Evolutionary conservation across 2,329 filamentous ascomycete genomes (phyloP).

Genomic region (Ustulina deusta): DNA sequence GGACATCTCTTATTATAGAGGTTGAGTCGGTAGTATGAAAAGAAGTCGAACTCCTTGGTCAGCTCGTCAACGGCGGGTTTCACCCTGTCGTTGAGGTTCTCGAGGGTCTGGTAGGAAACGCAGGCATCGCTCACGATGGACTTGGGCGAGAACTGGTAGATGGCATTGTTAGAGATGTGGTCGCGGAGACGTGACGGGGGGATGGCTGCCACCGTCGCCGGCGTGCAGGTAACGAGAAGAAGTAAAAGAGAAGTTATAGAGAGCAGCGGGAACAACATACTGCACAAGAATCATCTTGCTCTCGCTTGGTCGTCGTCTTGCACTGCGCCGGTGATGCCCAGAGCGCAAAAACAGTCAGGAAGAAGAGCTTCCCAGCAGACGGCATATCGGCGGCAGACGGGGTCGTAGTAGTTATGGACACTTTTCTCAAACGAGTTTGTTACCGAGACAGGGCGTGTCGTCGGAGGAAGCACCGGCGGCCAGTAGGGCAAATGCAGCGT

Average conservation of each 20-base stretch:
- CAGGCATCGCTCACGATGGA: conserved; percentile 94
- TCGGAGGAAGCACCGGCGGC: conserved; percentile 21
- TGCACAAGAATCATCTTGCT: conserved; percentile 62
- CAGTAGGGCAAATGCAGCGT: background rate
- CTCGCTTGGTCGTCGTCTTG: conserved; percentile 50
- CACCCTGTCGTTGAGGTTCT: conserved; percentile 81
- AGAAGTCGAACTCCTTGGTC: conserved; percentile 92
- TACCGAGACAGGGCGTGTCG: conserved; percentile 13
- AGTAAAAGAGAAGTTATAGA: conserved; percentile 42
- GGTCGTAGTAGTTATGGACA: conserved; percentile 38
- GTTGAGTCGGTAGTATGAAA: conserved; percentile 96
- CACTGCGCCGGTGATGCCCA: conserved; percentile 64
- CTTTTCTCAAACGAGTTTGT: conserved; percentile 28
- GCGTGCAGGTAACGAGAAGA: conserved; percentile 41
- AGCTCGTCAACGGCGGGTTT: conserved; percentile 83
- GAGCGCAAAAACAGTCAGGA: conserved; percentile 67
- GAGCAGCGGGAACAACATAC: conserved; percentile 57
- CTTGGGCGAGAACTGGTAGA: conserved; percentile 81
- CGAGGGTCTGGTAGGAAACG: conserved; percentile 91
- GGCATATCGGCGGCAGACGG: conserved; percentile 58
- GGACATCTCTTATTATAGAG: conserved; percentile 94
- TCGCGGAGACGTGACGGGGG: conserved; percentile 42
- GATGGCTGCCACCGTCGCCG: conserved; percentile 43
- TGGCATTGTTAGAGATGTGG: conserved; percentile 56
- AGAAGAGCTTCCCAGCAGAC: conserved; percentile 66